Evolutionary conservation across 1,139 yeast genomes (phyloP).

Genomic region (Diutina catenulata): DNA sequence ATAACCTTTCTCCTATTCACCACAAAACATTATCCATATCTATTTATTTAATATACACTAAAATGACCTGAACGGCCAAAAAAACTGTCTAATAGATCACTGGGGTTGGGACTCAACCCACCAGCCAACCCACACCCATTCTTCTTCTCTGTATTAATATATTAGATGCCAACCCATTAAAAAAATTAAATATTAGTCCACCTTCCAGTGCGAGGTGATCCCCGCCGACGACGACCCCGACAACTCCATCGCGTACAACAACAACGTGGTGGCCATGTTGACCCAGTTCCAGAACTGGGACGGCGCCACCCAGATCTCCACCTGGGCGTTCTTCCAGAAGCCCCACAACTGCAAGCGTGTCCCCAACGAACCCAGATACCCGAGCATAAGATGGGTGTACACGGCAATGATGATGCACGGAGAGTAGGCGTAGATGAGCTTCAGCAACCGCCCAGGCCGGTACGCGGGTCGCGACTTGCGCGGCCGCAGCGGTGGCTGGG

Average conservation of each 20-base stretch:
- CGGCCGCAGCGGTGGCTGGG: neutral
- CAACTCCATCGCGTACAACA: slow-evolving; percentile 72
- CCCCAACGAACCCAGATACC: slow-evolving; percentile 69
- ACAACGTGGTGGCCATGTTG: slow-evolving; percentile 68
- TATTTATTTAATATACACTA: neutral
- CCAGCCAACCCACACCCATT: no score
- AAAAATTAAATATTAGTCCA: slow-evolving; percentile 9
- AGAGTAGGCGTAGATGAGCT: slow-evolving; percentile 70
- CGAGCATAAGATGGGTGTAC: slow-evolving; percentile 86
- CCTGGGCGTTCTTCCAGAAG: slow-evolving; percentile 22
- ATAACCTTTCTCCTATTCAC: no score
- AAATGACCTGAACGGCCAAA: neutral
- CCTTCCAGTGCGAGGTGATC: slow-evolving; percentile 17
- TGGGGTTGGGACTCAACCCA: no score
- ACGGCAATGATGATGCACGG: slow-evolving; percentile 93
- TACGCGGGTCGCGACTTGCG: neutral
- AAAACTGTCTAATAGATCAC: neutral
- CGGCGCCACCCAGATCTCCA: slow-evolving; percentile 44
- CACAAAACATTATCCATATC: no score
- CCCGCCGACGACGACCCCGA: slow-evolving; percentile 19
- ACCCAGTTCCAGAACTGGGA: slow-evolving; percentile 98
- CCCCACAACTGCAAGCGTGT: slow-evolving; percentile 51
- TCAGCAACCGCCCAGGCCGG: slow-evolving; percentile 20
- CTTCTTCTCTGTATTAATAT: no score
- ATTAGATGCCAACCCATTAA: neutral